Percentiles rank a stretch among this genome's conserved stretches.
Conservation (phyloP, 176 grass and related monocot genomes). For the sorghum (Sorghum bicolor) region DNA sequence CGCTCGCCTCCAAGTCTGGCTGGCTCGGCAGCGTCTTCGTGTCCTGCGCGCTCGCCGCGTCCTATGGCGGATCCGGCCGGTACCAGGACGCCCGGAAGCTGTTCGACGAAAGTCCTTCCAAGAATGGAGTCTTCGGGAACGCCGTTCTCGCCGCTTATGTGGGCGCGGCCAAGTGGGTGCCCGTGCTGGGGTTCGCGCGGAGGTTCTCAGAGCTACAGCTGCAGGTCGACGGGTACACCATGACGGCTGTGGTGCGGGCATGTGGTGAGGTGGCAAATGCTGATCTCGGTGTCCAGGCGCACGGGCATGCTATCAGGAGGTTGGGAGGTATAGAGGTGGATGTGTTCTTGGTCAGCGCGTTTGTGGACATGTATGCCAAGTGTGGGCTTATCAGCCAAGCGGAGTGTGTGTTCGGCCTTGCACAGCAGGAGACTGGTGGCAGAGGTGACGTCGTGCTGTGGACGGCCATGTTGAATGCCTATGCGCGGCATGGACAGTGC, state of each 20-base stretch:
- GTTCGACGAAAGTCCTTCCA: conserved; percentile 53
- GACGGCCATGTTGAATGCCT: conserved; percentile 62
- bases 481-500: conserved; percentile 52
- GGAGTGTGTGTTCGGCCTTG: conserved; percentile 34
- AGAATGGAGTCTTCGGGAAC: conserved; percentile 60
- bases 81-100: conserved; percentile 37
- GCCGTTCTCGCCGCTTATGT: conserved; percentile 47
- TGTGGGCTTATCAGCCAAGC: conserved; percentile 43
- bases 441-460: conserved; percentile 52
- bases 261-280: conserved; percentile 36
- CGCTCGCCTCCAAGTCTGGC: conserved; percentile 37
- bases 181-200: conserved; percentile 29
- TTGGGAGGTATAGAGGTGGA: conserved; percentile 14
- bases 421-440: not conserved
- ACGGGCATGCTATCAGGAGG: conserved; percentile 41
- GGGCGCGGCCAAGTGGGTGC: conserved; percentile 18
- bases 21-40: conserved; percentile 62
- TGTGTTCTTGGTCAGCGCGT: conserved; percentile 29
- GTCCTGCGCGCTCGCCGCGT: conserved; percentile 52
- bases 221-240: conserved; percentile 32
- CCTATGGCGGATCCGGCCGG: conserved; percentile 33
- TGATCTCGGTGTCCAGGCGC: conserved; percentile 32
- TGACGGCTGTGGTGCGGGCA: conserved; percentile 43
- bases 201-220: conserved; percentile 31
- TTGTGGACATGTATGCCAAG: conserved; percentile 73